These are phyloP conservation scores for Arabis hirsuta DNA, from an alignment of 345 rosid species.

Conservation along the genomic window DNA sequence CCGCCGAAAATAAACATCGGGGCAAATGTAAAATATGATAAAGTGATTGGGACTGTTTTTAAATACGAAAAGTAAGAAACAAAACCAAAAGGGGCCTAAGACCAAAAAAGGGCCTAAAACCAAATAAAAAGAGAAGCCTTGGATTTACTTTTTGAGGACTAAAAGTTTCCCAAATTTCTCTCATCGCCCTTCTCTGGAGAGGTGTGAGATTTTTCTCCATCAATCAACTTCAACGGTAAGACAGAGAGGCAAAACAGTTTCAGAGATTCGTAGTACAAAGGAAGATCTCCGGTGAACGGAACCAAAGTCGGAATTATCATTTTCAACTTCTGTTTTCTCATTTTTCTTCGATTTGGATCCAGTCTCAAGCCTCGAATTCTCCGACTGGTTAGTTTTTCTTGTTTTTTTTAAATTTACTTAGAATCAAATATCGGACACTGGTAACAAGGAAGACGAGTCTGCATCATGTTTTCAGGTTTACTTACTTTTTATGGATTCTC, in stretches of 20 bases:
- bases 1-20: background rate
- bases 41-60: background rate
- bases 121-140: conserved; percentile 17
- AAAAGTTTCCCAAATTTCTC: conserved; percentile 17
- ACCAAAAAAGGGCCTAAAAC: conserved; percentile 5
- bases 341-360: conserved; percentile 23
- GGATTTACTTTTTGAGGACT: conserved; percentile 39
- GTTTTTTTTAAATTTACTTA: background rate
- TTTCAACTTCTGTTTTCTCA: background rate
- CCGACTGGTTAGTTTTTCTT: conserved; percentile 24
- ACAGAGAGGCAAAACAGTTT: conserved; percentile 12
- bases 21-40: conserved; percentile 10
- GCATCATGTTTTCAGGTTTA: background rate
- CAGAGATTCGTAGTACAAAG: background rate
- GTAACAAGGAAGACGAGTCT: conserved; percentile 4
- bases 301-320: background rate
- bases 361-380: conserved; percentile 18
- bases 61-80: conserved; percentile 31
- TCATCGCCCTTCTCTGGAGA: background rate
- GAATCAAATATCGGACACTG: background rate
- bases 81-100: no score
- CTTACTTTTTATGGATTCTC: conserved; percentile 14
- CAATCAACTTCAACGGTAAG: conserved; percentile 21
- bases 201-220: conserved; percentile 5
- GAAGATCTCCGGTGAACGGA: conserved; percentile 15